Conservation (phyloP, 345 rosid species). For the Corchorus olitorius region DNA sequence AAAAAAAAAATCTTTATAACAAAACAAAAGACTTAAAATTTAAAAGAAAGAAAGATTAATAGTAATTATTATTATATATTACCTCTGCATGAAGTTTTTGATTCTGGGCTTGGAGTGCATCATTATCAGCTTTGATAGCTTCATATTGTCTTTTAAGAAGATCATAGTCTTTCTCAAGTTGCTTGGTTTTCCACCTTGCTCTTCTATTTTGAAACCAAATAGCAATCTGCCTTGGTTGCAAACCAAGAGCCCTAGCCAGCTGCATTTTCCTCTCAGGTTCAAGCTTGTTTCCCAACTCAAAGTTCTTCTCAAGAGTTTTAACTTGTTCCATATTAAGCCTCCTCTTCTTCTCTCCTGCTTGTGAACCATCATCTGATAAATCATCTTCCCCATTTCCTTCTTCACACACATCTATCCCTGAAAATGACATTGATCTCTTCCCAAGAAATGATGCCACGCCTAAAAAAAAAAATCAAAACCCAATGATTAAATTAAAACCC, state of each 20-base stretch:
- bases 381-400: constrained; percentile 77
- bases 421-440: constrained; percentile 74
- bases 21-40: background rate
- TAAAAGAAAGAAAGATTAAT: constrained; percentile 15
- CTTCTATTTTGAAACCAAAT: constrained; percentile 98
- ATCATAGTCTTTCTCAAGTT: constrained; percentile 94
- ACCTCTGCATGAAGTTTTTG: constrained; percentile 89
- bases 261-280: constrained; percentile 99
- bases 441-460: constrained; percentile 85
- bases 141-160: constrained; percentile 80
- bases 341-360: constrained; percentile 94
- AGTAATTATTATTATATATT: constrained; percentile 2
- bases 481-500: background rate
- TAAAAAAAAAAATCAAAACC: constrained; percentile 29
- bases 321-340: constrained; percentile 94
- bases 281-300: constrained; percentile 95
- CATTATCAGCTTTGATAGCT: constrained; percentile 74
- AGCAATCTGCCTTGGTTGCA: constrained; percentile 97
- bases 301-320: constrained; percentile 89
- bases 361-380: constrained; percentile 90
- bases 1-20: background rate
- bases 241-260: constrained; percentile 86
- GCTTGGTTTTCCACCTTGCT: constrained; percentile 97
- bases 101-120: constrained; percentile 83
- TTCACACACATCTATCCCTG: constrained; percentile 63